Conservation (phyloP, 345 rosid species). For the Eucalyptus urophylla region DNA sequence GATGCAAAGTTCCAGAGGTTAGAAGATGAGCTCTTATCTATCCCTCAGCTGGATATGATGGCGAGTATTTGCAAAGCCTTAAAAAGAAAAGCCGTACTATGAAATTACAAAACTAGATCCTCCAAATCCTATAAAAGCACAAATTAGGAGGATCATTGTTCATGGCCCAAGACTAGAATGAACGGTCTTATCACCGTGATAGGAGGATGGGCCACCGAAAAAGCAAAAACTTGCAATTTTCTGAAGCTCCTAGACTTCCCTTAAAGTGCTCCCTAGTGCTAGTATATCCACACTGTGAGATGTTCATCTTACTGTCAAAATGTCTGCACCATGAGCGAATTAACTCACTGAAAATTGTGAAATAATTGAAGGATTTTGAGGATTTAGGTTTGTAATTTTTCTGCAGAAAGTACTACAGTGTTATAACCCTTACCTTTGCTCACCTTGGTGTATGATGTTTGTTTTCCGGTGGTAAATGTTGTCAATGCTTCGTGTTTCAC, state of each 20-base stretch:
- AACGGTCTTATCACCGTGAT: neutral
- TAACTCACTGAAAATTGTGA: neutral
- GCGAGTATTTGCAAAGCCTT: neutral
- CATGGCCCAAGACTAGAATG: neutral
- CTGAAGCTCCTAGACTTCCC: neutral
- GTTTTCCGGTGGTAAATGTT: neutral
- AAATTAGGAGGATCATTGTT: neutral
- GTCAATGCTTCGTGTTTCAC: neutral
- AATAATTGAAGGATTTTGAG: neutral
- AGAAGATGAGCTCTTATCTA: neutral
- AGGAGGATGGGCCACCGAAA: neutral
- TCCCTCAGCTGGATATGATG: neutral
- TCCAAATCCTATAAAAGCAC: neutral
- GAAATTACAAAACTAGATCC: neutral
- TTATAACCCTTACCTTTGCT: neutral
- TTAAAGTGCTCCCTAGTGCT: neutral
- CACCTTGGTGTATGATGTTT: neutral
- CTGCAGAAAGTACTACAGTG: neutral
- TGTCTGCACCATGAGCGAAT: neutral
- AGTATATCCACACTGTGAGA: rapidly evolving
- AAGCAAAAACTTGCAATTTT: neutral
- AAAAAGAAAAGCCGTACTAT: neutral
- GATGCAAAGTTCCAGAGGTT: neutral
- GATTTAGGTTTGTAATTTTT: neutral
- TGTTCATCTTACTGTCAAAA: neutral